Base-by-base conservation (phyloP, 768 basidiomycete species). In the Rhodotorula kratochvilovae region DNA sequence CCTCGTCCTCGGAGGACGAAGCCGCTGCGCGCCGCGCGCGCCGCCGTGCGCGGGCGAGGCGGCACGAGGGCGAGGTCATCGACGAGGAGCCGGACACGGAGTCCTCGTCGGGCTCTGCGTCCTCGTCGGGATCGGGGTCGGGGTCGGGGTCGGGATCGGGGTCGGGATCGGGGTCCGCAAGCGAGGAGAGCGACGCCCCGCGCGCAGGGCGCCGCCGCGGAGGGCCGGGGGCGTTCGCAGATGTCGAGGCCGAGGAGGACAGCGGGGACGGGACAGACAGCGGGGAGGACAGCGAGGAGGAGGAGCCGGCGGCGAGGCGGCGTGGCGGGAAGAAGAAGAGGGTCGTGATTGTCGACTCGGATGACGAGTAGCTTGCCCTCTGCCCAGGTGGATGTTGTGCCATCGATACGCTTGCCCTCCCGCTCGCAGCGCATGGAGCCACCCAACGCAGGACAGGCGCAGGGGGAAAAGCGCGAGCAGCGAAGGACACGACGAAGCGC, bases 51-150 rank as follows among this genome's bases (percentile, higher is more conserved):
- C 46, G 46, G 19, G 29, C 5, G n/a, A 27, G 48, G 5, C 31
- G 61, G 2, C 61, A 33, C 48, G 35, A 51, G 39, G 61, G 67
- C 27, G 61, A 63, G 42, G 61, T 58, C 43, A 63, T 63, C 46
- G 67, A 68, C 55, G 42, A 31, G 29, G 68, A 46, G 6, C n/a
- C 23, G 45, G 60, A 70, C 43, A 61, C 31, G 19, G 39, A 51
- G 39, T 43, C 39, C 23, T 29, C 8, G 54, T 57, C 36, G 27
- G 39, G 27, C n/a, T 6, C 6, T 13, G 39, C 39, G 13, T 39
- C 39, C 39, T 39, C 39, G 39, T 62, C 67, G 17, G 42, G n/a
- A 3, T 61, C 39, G 5, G 58, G 25, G 6, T 39, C 27, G 57
- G n/a, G n/a, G n/a, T n/a, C n/a, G n/a, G n/a, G n/a, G n/a, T n/a